phyloP scores from a whole-genome alignment of 352 stramenopile species.

The Pythium monospermum region DNA sequence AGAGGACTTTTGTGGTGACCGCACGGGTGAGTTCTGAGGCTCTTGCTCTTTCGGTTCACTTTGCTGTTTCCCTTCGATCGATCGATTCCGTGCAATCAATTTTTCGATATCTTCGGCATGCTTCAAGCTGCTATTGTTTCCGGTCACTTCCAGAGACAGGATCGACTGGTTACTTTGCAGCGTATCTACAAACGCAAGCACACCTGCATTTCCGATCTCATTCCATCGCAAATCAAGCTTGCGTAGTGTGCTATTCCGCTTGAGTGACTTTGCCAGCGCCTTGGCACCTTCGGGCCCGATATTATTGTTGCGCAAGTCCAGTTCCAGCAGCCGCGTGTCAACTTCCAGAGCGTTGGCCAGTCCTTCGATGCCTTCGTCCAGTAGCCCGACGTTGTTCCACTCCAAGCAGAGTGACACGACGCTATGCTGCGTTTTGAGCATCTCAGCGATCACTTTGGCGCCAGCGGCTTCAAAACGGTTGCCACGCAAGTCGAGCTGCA shows the following conservation, averaged over 20 bases:
- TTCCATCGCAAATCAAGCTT: constrained; percentile 83
- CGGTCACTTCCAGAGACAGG: constrained; percentile 55
- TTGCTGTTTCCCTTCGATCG: constrained; percentile 26
- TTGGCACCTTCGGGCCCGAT: constrained; percentile 66
- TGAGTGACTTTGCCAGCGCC: constrained; percentile 48
- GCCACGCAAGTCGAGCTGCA: constrained; percentile 56
- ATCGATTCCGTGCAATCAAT: constrained; percentile 52
- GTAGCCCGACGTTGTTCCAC: constrained; percentile 81
- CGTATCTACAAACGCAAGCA: constrained; percentile 60
- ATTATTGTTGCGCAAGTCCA: constrained; percentile 87
- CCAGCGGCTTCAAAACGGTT: constrained; percentile 72
- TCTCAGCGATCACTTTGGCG: constrained; percentile 40
- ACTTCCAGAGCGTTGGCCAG: constrained; percentile 55
- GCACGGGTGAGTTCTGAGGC: constrained; percentile 9
- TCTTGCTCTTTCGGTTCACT: constrained; percentile 7
- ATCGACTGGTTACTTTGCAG: constrained; percentile 70
- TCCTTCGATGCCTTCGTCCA: constrained; percentile 65
- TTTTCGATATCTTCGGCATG: constrained; percentile 61
- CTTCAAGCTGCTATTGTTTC: constrained; percentile 75
- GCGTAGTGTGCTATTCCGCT: constrained; percentile 55
- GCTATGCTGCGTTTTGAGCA: constrained; percentile 48
- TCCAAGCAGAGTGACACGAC: constrained; percentile 64
- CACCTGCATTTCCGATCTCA: constrained; percentile 68
- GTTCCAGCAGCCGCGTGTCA: constrained; percentile 50
- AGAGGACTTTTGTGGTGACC: constrained; percentile 14